Evolutionary conservation across 2,329 filamentous ascomycete genomes (phyloP), one percentile per base, ranked within the genome.

Genomic region (Neurospora sp.): DNA sequence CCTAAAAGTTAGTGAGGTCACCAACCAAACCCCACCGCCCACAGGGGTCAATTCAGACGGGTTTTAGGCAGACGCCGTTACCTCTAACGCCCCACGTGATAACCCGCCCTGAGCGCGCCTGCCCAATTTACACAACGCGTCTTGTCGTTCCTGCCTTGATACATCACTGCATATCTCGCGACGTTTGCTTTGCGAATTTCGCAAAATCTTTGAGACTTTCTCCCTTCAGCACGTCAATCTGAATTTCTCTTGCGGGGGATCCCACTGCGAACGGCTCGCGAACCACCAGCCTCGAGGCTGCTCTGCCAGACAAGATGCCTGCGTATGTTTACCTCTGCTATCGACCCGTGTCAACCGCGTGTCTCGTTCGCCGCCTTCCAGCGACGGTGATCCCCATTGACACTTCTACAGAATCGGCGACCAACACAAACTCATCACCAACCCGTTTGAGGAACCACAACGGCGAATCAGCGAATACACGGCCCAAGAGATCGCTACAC

Each of bases 401-500:
- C 43, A 71, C 65, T 66, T 19, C 37, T 74, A 66, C 78, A 92
- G 90, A 74, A 86, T 89, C 75, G 90, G 90, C 78, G 88, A 91
- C 76, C 90, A 92, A 79, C 88, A 90, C 80, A 86, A 84, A 73
- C 72, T 78, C 72, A 84, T 87, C 77, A 80, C 82, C 76, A 98
- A 97, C 77, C 94, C 94, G 8, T 99, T 96, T 80, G 89, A 92
- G 79, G 91, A 95, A 74, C 79, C 82, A 2, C 86, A 85, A 77
- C 87, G 86, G 67, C 88, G 87, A 57, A 86, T 97, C 38, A 90
- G 87, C 68, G 88, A 92, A 77, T 99, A 92, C 82, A 97, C 93
- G 0, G 93, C 94, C n/a, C 85, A 88, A 74, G 91, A 99, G 78
- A 95, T 97, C 70, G 93, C 93, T 28, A 95, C 92, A 0, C 84